phyloP scores from a whole-genome alignment of 164 flowering plant species.

The Tinospora cordifolia region DNA sequence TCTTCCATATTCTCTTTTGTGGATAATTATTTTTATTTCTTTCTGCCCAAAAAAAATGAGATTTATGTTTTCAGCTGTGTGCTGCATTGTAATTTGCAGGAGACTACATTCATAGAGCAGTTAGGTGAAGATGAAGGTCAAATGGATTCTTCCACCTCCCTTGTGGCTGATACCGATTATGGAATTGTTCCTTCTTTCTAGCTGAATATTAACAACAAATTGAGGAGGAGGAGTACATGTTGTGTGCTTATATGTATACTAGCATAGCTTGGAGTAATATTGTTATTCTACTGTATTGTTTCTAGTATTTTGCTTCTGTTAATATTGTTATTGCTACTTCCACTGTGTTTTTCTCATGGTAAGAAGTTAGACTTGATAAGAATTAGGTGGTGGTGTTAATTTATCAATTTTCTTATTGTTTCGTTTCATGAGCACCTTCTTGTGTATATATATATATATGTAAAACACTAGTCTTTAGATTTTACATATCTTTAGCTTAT shows the following conservation, averaged over 20 bases:
- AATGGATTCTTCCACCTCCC: too few species aligned
- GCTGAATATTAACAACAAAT: too few species aligned
- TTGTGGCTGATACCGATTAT: too few species aligned
- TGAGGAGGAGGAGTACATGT: too few species aligned
- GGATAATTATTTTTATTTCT: too few species aligned
- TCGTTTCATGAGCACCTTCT: not conserved
- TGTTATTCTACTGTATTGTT: too few species aligned
- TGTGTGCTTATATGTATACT: too few species aligned
- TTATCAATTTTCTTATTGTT: not conserved
- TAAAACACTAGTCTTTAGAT: not conserved
- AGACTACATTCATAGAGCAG: constrained; percentile 88
- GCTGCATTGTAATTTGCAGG: constrained; percentile 33
- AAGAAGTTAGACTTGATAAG: constrained; percentile 1
- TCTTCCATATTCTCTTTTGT: not conserved
- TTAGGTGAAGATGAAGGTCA: constrained; percentile 72
- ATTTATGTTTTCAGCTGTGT: not conserved
- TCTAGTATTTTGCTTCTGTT: not conserved
- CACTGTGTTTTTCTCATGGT: not conserved
- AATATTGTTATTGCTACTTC: not conserved
- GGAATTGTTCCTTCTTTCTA: too few species aligned
- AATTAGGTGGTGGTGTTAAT: constrained; percentile 1
- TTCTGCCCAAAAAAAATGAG: too few species aligned
- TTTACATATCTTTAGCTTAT: too few species aligned
- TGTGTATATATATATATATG: constrained; percentile 9
- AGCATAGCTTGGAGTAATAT: too few species aligned